These are phyloP conservation scores for Cladophialophora chaetospira DNA, from an alignment of 2,329 filamentous ascomycete species.

Conservation along the genomic window DNA sequence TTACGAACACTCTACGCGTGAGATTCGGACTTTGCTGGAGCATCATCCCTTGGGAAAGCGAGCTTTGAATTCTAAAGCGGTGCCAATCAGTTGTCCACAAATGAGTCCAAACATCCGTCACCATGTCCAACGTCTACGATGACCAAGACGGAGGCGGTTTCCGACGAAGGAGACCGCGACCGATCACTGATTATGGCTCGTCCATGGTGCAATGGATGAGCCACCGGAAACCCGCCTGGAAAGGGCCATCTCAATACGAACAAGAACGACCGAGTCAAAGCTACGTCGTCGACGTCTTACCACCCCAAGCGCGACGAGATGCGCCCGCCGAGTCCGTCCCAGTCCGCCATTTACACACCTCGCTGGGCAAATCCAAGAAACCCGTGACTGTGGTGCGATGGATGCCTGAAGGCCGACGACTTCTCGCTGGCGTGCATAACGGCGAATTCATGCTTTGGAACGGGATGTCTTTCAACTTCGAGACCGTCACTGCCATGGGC, in stretches of 20 bases:
- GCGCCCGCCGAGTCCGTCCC: slow-evolving; percentile 84
- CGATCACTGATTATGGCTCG: slow-evolving; percentile 90
- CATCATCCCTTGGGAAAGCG: not conserved
- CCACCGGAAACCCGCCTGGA: slow-evolving; percentile 74
- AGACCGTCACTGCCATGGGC: slow-evolving; percentile 78
- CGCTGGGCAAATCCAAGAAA: slow-evolving; percentile 96
- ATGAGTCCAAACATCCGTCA: slow-evolving; percentile 10
- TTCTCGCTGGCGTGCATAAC: slow-evolving; percentile 92
- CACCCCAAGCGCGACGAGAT: slow-evolving; percentile 73
- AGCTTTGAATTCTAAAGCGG: too few species aligned
- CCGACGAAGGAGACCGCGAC: slow-evolving; percentile 47
- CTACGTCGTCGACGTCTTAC: slow-evolving; percentile 90
- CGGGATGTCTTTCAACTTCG: slow-evolving; percentile 97
- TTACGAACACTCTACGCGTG: not conserved
- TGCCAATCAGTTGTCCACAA: not conserved
- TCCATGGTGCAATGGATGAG: slow-evolving; percentile 91
- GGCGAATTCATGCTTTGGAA: slow-evolving; percentile 99
- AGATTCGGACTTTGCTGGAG: not conserved
- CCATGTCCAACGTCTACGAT: slow-evolving; percentile 28
- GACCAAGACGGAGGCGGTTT: slow-evolving; percentile 30
- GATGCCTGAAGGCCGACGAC: slow-evolving; percentile 90
- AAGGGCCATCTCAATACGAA: slow-evolving; percentile 71
- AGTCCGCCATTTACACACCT: slow-evolving; percentile 95
- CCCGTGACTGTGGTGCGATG: slow-evolving; percentile 96
- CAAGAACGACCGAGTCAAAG: slow-evolving; percentile 81